Evolutionary conservation across 75 land plant genomes (phyloP).

Genomic region (Pinus taeda): DNA sequence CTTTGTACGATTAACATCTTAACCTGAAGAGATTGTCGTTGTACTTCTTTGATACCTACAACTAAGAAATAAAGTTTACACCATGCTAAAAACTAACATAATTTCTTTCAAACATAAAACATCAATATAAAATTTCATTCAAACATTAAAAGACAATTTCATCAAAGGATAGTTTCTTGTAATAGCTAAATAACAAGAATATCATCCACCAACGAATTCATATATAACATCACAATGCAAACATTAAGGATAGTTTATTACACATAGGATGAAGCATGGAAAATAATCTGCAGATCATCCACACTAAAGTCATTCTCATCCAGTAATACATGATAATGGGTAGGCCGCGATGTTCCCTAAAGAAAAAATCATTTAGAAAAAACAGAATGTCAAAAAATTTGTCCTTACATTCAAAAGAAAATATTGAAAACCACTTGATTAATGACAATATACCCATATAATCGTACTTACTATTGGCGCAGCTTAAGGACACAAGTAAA

Average conservation of each 20-base stretch:
- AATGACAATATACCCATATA: too few species aligned
- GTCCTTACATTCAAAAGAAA: too few species aligned
- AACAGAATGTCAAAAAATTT: background rate
- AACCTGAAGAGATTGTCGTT: slow-evolving; percentile 61
- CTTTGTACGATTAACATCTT: background rate
- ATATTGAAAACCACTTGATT: too few species aligned
- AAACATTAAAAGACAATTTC: too few species aligned
- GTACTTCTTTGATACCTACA: slow-evolving; percentile 69
- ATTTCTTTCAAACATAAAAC: background rate
- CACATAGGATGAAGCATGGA: slow-evolving; percentile 68
- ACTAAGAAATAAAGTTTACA: background rate
- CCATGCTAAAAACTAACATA: background rate
- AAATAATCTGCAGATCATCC: slow-evolving; percentile 68
- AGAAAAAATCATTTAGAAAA: background rate
- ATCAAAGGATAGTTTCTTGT: too few species aligned
- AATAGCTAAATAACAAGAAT: too few species aligned
- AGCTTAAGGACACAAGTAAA: slow-evolving; percentile 74
- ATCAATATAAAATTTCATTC: too few species aligned
- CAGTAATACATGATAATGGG: slow-evolving; percentile 69
- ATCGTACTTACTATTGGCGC: slow-evolving; percentile 64
- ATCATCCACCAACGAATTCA: too few species aligned
- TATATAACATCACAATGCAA: background rate
- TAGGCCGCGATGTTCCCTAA: slow-evolving; percentile 75
- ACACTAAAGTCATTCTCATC: slow-evolving; percentile 60
- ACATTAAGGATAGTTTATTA: slow-evolving; percentile 17